A percentile compares a stretch with the other conserved stretches of the same genome.
phyloP scores from a whole-genome alignment of 768 basidiomycete genomes.

The Trametes cinnabarina region DNA sequence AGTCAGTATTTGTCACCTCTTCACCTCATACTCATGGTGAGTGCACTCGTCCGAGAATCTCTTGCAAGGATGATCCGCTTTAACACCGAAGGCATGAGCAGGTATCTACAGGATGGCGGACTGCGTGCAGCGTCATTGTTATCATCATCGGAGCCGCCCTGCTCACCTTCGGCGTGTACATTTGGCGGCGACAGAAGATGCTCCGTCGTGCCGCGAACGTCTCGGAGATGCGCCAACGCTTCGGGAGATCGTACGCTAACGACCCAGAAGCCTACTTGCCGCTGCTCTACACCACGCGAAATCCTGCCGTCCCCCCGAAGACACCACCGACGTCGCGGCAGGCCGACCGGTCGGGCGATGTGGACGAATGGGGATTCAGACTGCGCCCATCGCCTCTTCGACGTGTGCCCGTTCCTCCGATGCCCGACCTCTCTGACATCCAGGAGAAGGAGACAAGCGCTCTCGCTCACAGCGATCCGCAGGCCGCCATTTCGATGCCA shows the following conservation, averaged over 20 bases:
- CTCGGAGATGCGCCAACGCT: slow-evolving; percentile 14
- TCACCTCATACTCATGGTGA: neutral
- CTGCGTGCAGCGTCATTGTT: slow-evolving; percentile 12
- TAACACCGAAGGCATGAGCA: neutral
- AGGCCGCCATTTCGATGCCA: neutral
- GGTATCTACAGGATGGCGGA: slow-evolving; percentile 18
- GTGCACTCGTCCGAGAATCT: neutral
- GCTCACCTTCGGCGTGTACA: slow-evolving; percentile 6
- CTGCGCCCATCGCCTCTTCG: slow-evolving; percentile 2
- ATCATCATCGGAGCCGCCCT: slow-evolving; percentile 15
- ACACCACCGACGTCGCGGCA: neutral
- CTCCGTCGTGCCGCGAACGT: neutral
- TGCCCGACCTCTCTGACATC: neutral
- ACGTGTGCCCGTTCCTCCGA: slow-evolving; percentile 3
- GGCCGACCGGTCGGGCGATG: neutral
- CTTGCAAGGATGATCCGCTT: neutral
- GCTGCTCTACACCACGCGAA: neutral
- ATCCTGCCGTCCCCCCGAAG: slow-evolving; percentile 8
- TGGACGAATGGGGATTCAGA: slow-evolving; percentile 6
- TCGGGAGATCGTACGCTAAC: slow-evolving; percentile 5
- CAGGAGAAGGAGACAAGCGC: neutral
- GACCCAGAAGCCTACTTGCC: slow-evolving; percentile 13
- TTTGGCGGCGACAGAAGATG: slow-evolving; percentile 12
- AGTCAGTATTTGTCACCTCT: neutral
- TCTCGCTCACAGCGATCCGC: neutral